A percentile compares a stretch with the other conserved stretches of the same genome.
Evolutionary conservation across 768 basidiomycete genomes (phyloP).

Genomic region (Amanita brunnescens): DNA sequence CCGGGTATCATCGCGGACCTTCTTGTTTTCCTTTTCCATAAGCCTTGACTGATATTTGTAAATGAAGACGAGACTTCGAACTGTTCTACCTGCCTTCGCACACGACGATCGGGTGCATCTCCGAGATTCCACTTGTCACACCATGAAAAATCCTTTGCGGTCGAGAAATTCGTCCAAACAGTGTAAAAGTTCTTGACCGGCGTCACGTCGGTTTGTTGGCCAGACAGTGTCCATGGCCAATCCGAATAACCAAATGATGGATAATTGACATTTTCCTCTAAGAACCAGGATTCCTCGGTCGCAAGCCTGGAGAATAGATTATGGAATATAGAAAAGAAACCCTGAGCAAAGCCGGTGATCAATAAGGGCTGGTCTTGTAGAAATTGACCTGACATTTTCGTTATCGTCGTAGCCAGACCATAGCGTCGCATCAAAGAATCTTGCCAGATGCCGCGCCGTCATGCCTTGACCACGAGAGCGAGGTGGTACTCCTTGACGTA

Average conservation of each 20-base stretch:
- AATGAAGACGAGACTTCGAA: not conserved
- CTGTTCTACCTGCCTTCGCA: conserved; percentile 50
- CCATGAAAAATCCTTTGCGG: conserved; percentile 86
- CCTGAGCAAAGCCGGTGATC: conserved; percentile 32
- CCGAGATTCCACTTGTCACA: conserved; percentile 72
- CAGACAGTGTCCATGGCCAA: conserved; percentile 57
- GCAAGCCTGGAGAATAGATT: conserved; percentile 79
- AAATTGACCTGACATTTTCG: conserved; percentile 37
- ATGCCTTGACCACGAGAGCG: conserved; percentile 62
- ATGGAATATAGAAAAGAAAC: conserved; percentile 85
- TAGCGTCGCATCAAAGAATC: conserved; percentile 71
- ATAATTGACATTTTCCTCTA: conserved; percentile 33
- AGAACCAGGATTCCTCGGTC: conserved; percentile 60
- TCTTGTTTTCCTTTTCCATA: conserved; percentile 97
- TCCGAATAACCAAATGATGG: conserved; percentile 78
- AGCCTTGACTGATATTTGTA: conserved; percentile 32
- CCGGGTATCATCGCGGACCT: conserved; percentile 77
- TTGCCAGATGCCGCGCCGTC: conserved; percentile 69
- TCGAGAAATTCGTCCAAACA: conserved; percentile 80
- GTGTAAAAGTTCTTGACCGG: conserved; percentile 73
- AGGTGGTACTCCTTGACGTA: conserved; percentile 58
- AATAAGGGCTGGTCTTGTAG: not conserved
- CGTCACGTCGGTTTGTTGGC: conserved; percentile 34
- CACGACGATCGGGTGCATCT: conserved; percentile 81
- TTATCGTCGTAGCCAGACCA: conserved; percentile 62